These are phyloP conservation scores for Ocimum tenuiflorum DNA, from an alignment of 257 asterid genomes.

Conservation along the genomic window DNA sequence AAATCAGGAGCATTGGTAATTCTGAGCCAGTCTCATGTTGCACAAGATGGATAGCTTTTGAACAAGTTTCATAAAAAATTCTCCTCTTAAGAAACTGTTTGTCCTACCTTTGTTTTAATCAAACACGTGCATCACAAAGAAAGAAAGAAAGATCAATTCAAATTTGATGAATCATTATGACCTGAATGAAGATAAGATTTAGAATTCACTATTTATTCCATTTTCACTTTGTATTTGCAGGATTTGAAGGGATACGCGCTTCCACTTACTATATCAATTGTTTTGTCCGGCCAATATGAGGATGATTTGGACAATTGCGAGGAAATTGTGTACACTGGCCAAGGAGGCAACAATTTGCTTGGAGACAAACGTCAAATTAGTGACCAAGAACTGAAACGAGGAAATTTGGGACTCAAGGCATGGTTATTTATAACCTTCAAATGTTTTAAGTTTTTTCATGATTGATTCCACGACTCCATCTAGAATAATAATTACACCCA, in stretches of 20 bases:
- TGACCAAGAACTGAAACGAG: constrained; percentile 61
- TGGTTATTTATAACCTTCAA: constrained; percentile 12
- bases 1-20: constrained; percentile 38
- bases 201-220: background rate
- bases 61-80: background rate
- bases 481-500: background rate
- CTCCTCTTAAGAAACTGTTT: too few relatives aligned
- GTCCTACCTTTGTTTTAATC: background rate
- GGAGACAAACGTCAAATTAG: constrained; percentile 63
- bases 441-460: background rate
- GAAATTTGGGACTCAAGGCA: constrained; percentile 81
- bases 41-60: background rate
- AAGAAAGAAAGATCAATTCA: background rate
- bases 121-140: too few relatives aligned
- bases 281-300: constrained; percentile 88
- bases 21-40: background rate
- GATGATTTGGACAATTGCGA: constrained; percentile 75
- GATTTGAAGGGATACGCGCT: constrained; percentile 30
- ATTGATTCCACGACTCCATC: background rate
- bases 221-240: constrained; percentile 30
- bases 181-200: background rate
- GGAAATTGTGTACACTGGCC: constrained; percentile 81
- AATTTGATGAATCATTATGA: background rate
- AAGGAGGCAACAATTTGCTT: constrained; percentile 78
- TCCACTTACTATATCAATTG: constrained; percentile 66